Conservation (phyloP, 768 basidiomycete species). For the Lactarius evosmus region DNA sequence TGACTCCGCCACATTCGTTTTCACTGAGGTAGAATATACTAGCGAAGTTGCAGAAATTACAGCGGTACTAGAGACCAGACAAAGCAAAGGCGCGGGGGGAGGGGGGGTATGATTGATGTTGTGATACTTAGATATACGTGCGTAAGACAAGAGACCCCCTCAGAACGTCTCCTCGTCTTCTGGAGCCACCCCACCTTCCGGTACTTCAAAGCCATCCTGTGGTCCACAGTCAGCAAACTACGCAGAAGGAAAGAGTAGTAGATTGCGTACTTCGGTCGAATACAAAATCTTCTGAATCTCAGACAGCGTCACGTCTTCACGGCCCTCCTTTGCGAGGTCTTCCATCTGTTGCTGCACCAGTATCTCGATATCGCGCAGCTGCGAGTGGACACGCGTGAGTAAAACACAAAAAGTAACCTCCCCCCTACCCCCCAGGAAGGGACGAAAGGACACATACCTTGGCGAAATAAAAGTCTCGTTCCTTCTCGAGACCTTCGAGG, state of each 20-base stretch:
- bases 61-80: constrained; percentile 11
- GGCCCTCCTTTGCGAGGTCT: constrained; percentile 50
- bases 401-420: constrained; percentile 13
- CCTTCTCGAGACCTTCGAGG: constrained; percentile 92
- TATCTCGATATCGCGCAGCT: constrained; percentile 97
- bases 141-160: constrained; percentile 7
- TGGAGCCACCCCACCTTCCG: constrained; percentile 49
- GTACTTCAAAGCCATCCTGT: constrained; percentile 93
- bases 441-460: constrained; percentile 56
- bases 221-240: constrained; percentile 17
- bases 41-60: constrained; percentile 19
- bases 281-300: constrained; percentile 93
- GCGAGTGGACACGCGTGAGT: background rate
- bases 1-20: background rate
- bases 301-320: constrained; percentile 58
- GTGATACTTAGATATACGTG: constrained; percentile 20
- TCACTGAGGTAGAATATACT: constrained; percentile 5
- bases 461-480: constrained; percentile 97
- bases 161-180: constrained; percentile 79
- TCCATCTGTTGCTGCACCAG: constrained; percentile 81
- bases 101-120: constrained; percentile 21
- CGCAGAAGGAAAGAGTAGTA: constrained; percentile 3
- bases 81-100: constrained; percentile 23
- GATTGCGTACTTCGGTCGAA: constrained; percentile 76
- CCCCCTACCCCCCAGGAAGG: background rate